Evolutionary conservation across 495 filamentous ascomycete genomes (phyloP).

Genomic region (Tuber indicum): DNA sequence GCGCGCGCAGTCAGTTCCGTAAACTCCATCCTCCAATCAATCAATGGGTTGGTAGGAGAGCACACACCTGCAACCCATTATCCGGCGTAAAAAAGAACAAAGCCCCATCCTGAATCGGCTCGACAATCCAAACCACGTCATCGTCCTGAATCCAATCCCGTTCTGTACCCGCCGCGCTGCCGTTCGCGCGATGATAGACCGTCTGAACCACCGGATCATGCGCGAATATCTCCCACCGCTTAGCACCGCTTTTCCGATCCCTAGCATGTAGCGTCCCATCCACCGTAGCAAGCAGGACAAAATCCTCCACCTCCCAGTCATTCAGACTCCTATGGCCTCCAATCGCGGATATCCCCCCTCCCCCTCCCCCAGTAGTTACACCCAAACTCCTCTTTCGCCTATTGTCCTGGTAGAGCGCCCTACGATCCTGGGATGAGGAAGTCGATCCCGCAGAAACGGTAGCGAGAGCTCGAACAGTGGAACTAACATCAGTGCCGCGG

Average conservation of each 20-base stretch:
- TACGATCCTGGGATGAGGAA: background rate
- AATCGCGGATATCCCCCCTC: background rate
- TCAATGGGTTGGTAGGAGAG: background rate
- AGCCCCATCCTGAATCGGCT: conserved; percentile 78
- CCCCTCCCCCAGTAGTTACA: background rate
- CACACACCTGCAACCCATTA: conserved; percentile 41
- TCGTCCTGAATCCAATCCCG: conserved; percentile 58
- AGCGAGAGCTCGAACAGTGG: conserved; percentile 2
- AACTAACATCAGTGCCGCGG: background rate
- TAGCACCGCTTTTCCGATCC: conserved; percentile 75
- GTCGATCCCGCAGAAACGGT: background rate
- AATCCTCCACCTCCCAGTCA: conserved; percentile 99
- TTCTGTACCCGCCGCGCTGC: conserved; percentile 48
- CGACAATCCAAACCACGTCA: conserved; percentile 92
- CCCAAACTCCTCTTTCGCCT: background rate
- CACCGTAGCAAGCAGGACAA: conserved; percentile 98
- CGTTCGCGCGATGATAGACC: conserved; percentile 68
- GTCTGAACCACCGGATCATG: conserved; percentile 86
- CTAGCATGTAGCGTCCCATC: conserved; percentile 91
- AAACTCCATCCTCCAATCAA: background rate
- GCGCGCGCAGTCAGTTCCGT: background rate
- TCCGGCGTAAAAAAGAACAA: conserved; percentile 79
- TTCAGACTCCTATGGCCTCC: conserved; percentile 49
- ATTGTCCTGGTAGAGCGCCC: background rate
- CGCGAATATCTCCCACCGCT: conserved; percentile 75